phyloP scores from a whole-genome alignment of 441 rosid genomes.

The Pelargonium australe region DNA sequence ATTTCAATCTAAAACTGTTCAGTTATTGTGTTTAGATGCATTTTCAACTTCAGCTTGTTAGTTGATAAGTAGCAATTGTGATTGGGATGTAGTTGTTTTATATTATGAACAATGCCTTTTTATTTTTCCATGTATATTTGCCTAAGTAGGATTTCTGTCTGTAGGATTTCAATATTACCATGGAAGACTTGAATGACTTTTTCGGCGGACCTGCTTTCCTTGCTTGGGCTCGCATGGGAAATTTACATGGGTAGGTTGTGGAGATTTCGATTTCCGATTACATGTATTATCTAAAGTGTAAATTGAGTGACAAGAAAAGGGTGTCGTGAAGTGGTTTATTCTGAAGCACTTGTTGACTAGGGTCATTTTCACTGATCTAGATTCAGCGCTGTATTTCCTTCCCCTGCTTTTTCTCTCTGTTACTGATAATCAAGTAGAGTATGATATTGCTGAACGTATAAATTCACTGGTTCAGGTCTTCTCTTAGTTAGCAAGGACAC shows the following conservation, averaged over 20 bases:
- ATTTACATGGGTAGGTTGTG: slow-evolving; percentile 71
- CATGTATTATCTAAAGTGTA: not conserved
- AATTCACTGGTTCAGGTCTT: slow-evolving; percentile 4
- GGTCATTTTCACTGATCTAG: slow-evolving; percentile 2
- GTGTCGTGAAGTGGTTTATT: not conserved
- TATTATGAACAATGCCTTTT: not conserved
- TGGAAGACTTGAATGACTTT: slow-evolving; percentile 66
- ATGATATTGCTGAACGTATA: not conserved
- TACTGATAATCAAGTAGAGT: not conserved
- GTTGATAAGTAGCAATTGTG: not conserved
- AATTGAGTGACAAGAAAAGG: slow-evolving; percentile 7
- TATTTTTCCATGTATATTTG: not conserved
- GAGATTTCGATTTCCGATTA: slow-evolving; percentile 7
- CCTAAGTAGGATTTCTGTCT: slow-evolving; percentile 19
- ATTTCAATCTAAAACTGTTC: not conserved
- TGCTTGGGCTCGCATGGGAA: slow-evolving; percentile 99
- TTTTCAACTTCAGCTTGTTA: not conserved
- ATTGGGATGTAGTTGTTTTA: not conserved
- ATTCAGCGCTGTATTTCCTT: not conserved
- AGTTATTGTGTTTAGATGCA: not conserved
- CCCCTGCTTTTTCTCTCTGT: not conserved
- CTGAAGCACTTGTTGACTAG: not conserved
- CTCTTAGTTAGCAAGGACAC: not conserved
- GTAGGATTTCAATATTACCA: slow-evolving; percentile 72
- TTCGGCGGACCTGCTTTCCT: slow-evolving; percentile 99